Evolutionary conservation across 495 filamentous ascomycete genomes (phyloP).

Genomic region (Mytilinidion resinicola): DNA sequence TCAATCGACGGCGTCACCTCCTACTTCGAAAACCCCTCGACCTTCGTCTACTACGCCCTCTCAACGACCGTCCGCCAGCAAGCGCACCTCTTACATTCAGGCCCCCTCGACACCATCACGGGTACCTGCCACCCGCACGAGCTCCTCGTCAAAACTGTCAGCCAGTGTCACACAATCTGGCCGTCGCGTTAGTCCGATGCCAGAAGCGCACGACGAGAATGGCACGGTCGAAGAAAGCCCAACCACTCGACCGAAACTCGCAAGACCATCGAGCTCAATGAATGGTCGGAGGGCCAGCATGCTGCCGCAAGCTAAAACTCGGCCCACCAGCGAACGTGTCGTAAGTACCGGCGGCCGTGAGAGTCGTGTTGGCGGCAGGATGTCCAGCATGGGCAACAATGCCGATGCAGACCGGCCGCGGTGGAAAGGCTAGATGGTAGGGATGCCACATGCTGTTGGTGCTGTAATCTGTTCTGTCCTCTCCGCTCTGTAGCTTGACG

Average conservation of each 20-base stretch:
- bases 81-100: conserved; percentile 15
- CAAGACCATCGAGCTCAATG: conserved; percentile 6
- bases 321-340: conserved; percentile 9
- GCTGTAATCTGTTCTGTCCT: too few relatives aligned
- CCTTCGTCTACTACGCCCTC: conserved; percentile 23
- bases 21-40: neutral
- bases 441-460: too few relatives aligned
- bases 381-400: conserved; percentile 3
- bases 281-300: conserved; percentile 6
- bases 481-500: too few relatives aligned
- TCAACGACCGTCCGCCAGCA: conserved; percentile 6
- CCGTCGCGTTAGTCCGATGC: conserved; percentile 1
- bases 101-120: conserved; percentile 19
- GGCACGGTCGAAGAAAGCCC: conserved; percentile 11
- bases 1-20: conserved; percentile 12
- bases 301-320: conserved; percentile 7
- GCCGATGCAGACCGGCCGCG: conserved; percentile 1
- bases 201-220: neutral
- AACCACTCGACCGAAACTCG: conserved; percentile 9
- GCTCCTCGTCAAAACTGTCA: conserved; percentile 9
- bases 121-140: neutral
- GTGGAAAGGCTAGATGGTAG: neutral
- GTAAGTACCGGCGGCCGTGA: conserved; percentile 8
- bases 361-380: conserved; percentile 6
- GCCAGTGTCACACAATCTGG: neutral